phyloP scores from a whole-genome alignment of 164 flowering plant genomes.

The Euptelea pleiosperma region DNA sequence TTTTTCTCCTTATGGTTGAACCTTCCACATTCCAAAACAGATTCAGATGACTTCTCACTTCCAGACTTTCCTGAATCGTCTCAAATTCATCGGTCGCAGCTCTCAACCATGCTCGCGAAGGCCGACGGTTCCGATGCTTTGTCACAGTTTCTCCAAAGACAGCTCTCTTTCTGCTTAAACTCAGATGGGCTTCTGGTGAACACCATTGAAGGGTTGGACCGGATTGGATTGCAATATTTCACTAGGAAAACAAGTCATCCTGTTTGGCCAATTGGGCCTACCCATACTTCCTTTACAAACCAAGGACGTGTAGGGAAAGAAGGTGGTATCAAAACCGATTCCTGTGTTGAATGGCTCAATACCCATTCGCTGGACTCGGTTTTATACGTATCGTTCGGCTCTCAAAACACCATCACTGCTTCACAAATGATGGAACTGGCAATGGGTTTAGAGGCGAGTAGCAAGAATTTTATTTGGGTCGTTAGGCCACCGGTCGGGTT shows the following conservation, averaged over 20 bases:
- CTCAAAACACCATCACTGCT: conserved; percentile 42
- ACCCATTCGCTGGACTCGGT: conserved; percentile 41
- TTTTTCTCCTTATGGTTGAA: conserved; percentile 3
- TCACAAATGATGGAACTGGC: conserved; percentile 55
- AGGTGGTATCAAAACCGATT: conserved; percentile 8
- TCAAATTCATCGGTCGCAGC: not conserved
- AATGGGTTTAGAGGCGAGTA: conserved; percentile 47
- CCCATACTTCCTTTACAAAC: not conserved
- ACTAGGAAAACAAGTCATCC: conserved; percentile 21
- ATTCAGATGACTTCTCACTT: not conserved
- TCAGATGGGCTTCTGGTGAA: conserved; percentile 42
- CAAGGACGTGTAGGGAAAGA: conserved; percentile 8
- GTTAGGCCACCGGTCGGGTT: conserved; percentile 28
- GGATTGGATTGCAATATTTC: conserved; percentile 34
- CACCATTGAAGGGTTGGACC: conserved; percentile 49
- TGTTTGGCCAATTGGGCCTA: conserved; percentile 47
- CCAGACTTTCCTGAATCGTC: not conserved
- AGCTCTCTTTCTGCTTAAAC: not conserved
- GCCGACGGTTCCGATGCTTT: not conserved
- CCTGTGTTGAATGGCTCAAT: conserved; percentile 41
- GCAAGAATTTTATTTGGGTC: conserved; percentile 41
- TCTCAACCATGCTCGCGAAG: too few species aligned
- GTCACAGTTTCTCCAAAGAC: not conserved
- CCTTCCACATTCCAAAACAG: not conserved
- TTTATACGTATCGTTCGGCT: conserved; percentile 56